Conservation (phyloP, 2,329 filamentous ascomycete genomes). For the Penicillium sp. region DNA sequence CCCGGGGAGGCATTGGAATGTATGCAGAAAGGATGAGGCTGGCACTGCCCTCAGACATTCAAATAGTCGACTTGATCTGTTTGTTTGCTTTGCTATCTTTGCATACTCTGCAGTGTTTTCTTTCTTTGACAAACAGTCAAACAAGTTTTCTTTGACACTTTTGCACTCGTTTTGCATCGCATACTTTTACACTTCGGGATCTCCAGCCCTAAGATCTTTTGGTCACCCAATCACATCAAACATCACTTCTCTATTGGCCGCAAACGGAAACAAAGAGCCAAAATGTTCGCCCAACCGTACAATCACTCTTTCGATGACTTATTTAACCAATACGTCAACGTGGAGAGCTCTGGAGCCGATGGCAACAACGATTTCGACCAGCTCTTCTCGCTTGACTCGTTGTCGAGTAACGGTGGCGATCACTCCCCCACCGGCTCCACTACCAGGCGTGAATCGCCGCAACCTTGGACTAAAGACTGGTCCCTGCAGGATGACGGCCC, state of each 20-base stretch:
- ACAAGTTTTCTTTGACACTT: constrained; percentile 17
- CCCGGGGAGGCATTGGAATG: constrained; percentile 35
- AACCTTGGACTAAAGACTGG: constrained; percentile 53
- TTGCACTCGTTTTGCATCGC: constrained; percentile 21
- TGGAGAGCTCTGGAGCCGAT: constrained; percentile 50
- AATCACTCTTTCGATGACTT: constrained; percentile 56
- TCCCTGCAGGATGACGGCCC: constrained; percentile 49
- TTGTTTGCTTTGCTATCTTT: constrained; percentile 43
- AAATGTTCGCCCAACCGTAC: constrained; percentile 46
- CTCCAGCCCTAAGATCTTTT: constrained; percentile 20
- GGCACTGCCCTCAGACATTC: constrained; percentile 29
- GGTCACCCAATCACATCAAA: constrained; percentile 32
- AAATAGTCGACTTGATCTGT: constrained; percentile 37
- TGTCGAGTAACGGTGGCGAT: constrained; percentile 50
- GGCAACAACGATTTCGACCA: constrained; percentile 48
- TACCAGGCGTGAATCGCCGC: constrained; percentile 40
- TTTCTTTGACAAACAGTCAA: constrained; percentile 36
- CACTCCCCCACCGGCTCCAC: constrained; percentile 48
- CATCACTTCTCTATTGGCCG: constrained; percentile 26
- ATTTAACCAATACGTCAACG: constrained; percentile 60
- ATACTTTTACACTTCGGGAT: constrained; percentile 16
- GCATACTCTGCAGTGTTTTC: constrained; percentile 40
- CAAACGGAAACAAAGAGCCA: constrained; percentile 48
- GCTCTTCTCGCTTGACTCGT: constrained; percentile 48
- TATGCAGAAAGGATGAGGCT: constrained; percentile 34